Conservation (phyloP, 345 rosid species). For the Viola odorata region DNA sequence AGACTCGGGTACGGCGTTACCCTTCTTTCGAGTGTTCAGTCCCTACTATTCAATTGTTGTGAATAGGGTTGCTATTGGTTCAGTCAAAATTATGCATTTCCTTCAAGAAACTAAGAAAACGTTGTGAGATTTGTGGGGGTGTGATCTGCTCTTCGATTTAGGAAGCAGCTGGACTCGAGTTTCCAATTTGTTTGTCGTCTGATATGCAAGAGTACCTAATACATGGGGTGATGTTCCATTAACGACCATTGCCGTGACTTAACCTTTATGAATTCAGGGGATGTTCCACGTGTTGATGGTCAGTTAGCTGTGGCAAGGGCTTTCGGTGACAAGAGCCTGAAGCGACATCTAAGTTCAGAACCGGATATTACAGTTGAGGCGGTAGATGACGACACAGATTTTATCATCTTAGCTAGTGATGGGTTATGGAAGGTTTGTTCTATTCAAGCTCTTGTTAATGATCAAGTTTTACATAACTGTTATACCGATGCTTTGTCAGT, state of each 20-base stretch:
- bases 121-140: too few relatives aligned
- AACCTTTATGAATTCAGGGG: slow-evolving; percentile 45
- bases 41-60: too few relatives aligned
- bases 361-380: slow-evolving; percentile 57
- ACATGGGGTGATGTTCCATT: too few relatives aligned
- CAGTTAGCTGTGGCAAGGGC: slow-evolving; percentile 95
- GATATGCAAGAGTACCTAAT: too few relatives aligned
- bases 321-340: slow-evolving; percentile 86
- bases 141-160: too few relatives aligned
- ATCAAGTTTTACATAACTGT: neutral
- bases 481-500: neutral
- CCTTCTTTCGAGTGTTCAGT: too few relatives aligned
- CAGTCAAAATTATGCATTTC: too few relatives aligned
- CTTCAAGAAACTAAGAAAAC: too few relatives aligned
- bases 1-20: too few relatives aligned
- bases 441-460: slow-evolving; percentile 16
- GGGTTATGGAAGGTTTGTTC: slow-evolving; percentile 83
- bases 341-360: slow-evolving; percentile 84
- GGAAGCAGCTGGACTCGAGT: too few relatives aligned
- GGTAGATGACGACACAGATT: slow-evolving; percentile 60
- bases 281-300: slow-evolving; percentile 88
- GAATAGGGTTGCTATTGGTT: too few relatives aligned
- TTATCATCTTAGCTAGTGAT: slow-evolving; percentile 77
- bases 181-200: too few relatives aligned
- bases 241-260: neutral